Base-by-base conservation (phyloP, 2,329 filamentous ascomycete genomes). In the Chlorencoelia australis region DNA sequence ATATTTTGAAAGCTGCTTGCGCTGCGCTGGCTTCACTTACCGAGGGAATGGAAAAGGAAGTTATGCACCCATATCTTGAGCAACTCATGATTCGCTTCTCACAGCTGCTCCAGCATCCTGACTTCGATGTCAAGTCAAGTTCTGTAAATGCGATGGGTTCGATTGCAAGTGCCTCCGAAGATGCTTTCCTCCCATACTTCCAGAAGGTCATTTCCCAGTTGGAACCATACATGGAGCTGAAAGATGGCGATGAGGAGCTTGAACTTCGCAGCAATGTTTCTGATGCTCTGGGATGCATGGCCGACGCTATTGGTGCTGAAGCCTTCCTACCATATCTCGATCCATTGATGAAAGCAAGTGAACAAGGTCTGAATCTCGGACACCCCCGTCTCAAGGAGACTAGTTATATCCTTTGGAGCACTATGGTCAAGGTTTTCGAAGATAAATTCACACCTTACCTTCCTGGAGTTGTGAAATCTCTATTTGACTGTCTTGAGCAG, bases 341-440 rank as follows among this genome's bases (percentile, higher is more conserved):
- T 55, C 85, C 86, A 27, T 70, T 96, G 40, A 94, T 98, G 83
- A 73, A 80, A 53, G 82, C 89, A 10, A 94, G 85, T 48, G 88
- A 95, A 62, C 88, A 95, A 61, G 88, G 83, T 37, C 71, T 96
- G 2, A 70, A 82, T 50, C 77, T 98, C 3, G 88, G 86, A 51
- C 88, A 95, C 64, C 83, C 88, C 27, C 76, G 88, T 39, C 76
- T 96, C 34, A 84, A 87, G 61, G 91, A 98, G 68, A 95, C 87
- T 44, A 94, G 86, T 58, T 98, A 94, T 65, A 93, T 96, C 44
- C 72, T 98, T 37, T 98, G 91, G 89, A 87, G 85, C 47, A 86
- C 84, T 26, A 78, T 98, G 57, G 82, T 89, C 44, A 93, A 93
- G 66, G 86, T 96, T 7, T 96, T 96, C 61, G 79, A 82, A 52